phyloP scores from a whole-genome alignment of 2,329 filamentous ascomycete genomes.

The Tolypocladium cylindrosporum region DNA sequence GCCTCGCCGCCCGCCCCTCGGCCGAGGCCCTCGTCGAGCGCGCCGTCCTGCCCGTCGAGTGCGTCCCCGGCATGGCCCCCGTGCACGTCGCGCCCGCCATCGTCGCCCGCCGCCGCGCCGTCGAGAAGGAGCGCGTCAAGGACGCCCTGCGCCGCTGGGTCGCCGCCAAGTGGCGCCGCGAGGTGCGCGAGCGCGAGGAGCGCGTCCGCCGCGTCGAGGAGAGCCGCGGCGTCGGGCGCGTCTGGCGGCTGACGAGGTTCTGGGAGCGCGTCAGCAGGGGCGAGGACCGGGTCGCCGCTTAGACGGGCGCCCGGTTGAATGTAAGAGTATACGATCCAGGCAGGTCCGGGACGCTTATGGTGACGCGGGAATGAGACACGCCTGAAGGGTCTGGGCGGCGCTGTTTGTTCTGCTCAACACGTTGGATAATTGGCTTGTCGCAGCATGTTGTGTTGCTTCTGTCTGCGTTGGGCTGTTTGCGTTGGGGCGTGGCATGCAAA shows the following conservation, averaged over 20 bases:
- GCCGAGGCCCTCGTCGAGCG: constrained; percentile 50
- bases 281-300: constrained; percentile 11
- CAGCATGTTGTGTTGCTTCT: not conserved
- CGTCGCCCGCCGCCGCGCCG: constrained; percentile 49
- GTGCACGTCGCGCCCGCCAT: constrained; percentile 46
- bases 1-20: constrained; percentile 49
- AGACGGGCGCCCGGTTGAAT: not conserved
- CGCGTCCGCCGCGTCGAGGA: constrained; percentile 35
- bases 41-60: constrained; percentile 56
- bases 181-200: constrained; percentile 40
- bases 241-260: constrained; percentile 52
- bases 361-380: not conserved
- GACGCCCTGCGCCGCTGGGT: constrained; percentile 57
- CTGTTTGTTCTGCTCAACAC: not conserved
- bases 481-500: not conserved
- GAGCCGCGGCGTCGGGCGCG: constrained; percentile 40
- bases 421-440: too few species aligned
- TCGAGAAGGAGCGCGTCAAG: constrained; percentile 60
- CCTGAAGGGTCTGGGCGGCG: not conserved
- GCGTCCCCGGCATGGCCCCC: constrained; percentile 35
- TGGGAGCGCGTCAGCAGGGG: constrained; percentile 52
- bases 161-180: constrained; percentile 43
- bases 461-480: not conserved
- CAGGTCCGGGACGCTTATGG: not conserved
- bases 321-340: not conserved